Conservation (phyloP, 345 rosid genomes). For the Anastatica hierochuntica region DNA sequence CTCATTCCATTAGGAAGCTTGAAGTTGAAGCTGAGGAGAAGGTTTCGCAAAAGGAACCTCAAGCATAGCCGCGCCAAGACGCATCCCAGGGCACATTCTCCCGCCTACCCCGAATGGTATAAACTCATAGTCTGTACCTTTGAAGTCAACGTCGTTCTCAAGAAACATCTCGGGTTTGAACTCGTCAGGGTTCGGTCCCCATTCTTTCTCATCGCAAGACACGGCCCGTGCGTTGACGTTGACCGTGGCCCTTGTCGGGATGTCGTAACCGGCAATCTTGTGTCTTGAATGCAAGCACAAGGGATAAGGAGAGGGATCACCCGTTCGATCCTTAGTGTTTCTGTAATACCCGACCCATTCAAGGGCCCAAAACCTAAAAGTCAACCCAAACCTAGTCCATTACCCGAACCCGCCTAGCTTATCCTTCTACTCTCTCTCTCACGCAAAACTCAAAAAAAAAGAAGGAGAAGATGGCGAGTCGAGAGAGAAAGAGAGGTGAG, state of each 20-base stretch:
- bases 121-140: conserved; percentile 18
- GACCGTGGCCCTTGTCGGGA: conserved; percentile 25
- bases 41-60: too few species aligned
- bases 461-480: too few species aligned
- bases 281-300: conserved; percentile 19
- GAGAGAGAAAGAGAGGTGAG: too few species aligned
- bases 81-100: conserved; percentile 24
- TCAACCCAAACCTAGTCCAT: too few species aligned
- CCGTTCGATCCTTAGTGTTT: conserved; percentile 30
- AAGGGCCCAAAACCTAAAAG: too few species aligned
- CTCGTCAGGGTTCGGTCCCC: conserved; percentile 20
- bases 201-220: conserved; percentile 31
- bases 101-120: conserved; percentile 27
- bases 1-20: conserved; percentile 7
- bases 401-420: too few species aligned
- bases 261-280: conserved; percentile 22
- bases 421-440: too few species aligned
- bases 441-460: too few species aligned
- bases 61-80: conserved; percentile 4
- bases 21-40: conserved; percentile 10
- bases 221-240: conserved; percentile 28
- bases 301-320: conserved; percentile 21
- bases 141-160: conserved; percentile 14
- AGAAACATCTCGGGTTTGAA: conserved; percentile 4
- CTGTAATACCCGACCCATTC: too few species aligned